Evolutionary conservation across 805 yeast genomes (phyloP).

Genomic region (Lipomyces anomalus): DNA sequence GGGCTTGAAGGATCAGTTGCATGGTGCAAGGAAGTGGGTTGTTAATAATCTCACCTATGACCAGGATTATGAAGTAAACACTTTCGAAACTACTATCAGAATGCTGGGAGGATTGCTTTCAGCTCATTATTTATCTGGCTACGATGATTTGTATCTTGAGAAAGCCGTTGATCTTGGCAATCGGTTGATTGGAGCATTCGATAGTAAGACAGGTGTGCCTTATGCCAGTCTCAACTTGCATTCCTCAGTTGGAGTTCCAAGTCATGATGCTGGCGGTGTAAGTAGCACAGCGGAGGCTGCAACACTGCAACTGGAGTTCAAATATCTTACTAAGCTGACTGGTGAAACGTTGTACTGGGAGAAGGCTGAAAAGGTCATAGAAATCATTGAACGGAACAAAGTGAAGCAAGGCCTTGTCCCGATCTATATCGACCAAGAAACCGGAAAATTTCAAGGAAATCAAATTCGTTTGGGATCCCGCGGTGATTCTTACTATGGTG

Average conservation of each 20-base stretch:
- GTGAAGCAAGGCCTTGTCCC: constrained; percentile 77
- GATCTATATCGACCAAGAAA: constrained; percentile 66
- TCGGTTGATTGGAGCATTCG: constrained; percentile 63
- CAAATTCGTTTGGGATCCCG: constrained; percentile 79
- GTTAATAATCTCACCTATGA: constrained; percentile 60
- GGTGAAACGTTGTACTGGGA: constrained; percentile 79
- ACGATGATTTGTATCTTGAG: constrained; percentile 63
- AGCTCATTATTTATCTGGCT: constrained; percentile 60
- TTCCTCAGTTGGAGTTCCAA: constrained; percentile 53
- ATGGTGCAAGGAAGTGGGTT: constrained; percentile 69
- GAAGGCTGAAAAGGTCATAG: constrained; percentile 66
- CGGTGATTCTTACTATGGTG: constrained; percentile 84
- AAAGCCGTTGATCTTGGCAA: constrained; percentile 78
- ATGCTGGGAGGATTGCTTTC: constrained; percentile 92
- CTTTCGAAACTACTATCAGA: constrained; percentile 90
- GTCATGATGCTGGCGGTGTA: constrained; percentile 59
- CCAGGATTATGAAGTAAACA: constrained; percentile 68
- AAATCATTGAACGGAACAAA: constrained; percentile 57
- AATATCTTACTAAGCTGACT: constrained; percentile 71
- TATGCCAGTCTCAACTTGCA: constrained; percentile 69
- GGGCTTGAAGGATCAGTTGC: constrained; percentile 58
- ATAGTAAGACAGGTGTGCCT: constrained; percentile 64
- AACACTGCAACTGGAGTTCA: constrained; percentile 80
- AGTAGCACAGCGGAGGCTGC: constrained; percentile 87
- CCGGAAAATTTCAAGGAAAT: constrained; percentile 60